Evolutionary conservation across 2,329 filamentous ascomycete species (phyloP).

Genomic region (Myriosclerotinia duriaeana): DNA sequence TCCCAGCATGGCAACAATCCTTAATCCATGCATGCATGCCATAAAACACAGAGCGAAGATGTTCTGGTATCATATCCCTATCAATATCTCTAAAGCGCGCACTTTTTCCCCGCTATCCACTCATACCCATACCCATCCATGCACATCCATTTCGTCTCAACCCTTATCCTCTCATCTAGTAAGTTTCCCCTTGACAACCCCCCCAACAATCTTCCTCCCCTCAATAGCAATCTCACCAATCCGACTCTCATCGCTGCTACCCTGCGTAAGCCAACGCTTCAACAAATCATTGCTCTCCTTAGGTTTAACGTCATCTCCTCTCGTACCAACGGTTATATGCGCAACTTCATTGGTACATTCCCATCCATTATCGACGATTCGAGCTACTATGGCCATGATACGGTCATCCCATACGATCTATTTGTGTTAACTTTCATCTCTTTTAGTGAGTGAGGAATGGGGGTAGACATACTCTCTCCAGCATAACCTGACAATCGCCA

Average conservation of each 20-base stretch:
- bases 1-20: background rate
- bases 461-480: constrained; percentile 54
- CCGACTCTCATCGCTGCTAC: constrained; percentile 42
- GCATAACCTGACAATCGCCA: constrained; percentile 62
- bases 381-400: constrained; percentile 88
- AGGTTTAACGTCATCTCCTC: constrained; percentile 72
- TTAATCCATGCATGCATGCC: background rate
- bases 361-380: constrained; percentile 64
- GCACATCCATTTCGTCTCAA: background rate
- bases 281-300: constrained; percentile 91
- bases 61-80: background rate
- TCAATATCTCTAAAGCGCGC: too few species aligned
- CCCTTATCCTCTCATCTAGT: constrained; percentile 29
- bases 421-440: background rate
- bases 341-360: constrained; percentile 74
- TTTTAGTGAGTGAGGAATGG: background rate
- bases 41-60: constrained; percentile 8
- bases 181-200: constrained; percentile 37
- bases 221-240: constrained; percentile 39
- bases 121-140: too few species aligned
- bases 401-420: constrained; percentile 78
- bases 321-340: constrained; percentile 89
- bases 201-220: constrained; percentile 34
- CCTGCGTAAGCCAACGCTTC: constrained; percentile 67
- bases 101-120: background rate